Base-by-base conservation (phyloP, 129 eudicot genomes). In the Artemisia tridentata region DNA sequence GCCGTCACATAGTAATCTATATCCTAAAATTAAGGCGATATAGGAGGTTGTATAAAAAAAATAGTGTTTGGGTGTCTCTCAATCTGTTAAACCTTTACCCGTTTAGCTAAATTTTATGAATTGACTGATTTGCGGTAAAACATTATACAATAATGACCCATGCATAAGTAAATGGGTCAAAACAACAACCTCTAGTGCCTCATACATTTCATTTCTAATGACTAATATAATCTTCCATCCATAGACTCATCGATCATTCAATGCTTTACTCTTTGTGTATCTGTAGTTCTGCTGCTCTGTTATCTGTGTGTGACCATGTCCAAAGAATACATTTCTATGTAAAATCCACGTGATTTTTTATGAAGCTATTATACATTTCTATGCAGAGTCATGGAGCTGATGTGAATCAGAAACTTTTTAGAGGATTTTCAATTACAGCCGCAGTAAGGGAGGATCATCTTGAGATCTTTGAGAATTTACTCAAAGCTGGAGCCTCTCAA, bases 401-500 rank as follows among this genome's bases (percentile, higher is more conserved):
- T 69, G 92, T 84, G 63, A 92, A 92, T 84, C 95, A 80, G 69
- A 86, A 77, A 55, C 86, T 87, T 5, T 92, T 92, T 52, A 77
- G 85, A 73, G 98, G 98, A 57, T 87, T 77, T 73, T 76, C 96
- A 19, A 71, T 82, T 59, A 86, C 95, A 49, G 92, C 95, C 12
- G 98, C 95, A 61, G 92, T 85, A 48, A 85, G 96, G 81, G 96
- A 89, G 88, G 92, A 85, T 56, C 90, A 82, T 69, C 41, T 65
- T 51, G 92, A 85, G 90, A 85, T 89, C 51, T 78, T 92, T 75
- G 84, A 92, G 84, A 88, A 87, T 75, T 80, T 92, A 65, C 76
- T 92, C 66, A 89, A 87, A 63, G 86, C 87, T 20, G 96, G 98
- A 57, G 95, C 96, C 43, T 87, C 88, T 69, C 96, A 92, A 73